Conservation (phyloP, 176 grass and related monocot genomes). For the Musa troglodytarum region DNA sequence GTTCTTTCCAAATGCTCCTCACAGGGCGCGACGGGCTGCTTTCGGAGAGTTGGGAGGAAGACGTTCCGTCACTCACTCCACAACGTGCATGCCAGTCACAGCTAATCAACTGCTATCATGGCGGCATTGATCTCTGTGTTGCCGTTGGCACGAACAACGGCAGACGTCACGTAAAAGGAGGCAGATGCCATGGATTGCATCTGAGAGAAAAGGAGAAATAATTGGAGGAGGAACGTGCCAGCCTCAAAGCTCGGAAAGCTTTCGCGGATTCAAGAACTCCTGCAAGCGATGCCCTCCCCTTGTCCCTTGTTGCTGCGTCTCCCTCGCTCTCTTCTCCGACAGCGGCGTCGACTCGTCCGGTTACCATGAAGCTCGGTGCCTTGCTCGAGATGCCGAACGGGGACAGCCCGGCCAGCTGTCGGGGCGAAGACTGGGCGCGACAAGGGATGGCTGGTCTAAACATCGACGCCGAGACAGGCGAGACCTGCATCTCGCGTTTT, state of each 20-base stretch:
- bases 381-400: slow-evolving; percentile 11
- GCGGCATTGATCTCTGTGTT: background rate
- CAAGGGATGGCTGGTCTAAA: background rate
- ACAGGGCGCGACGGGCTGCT: too few relatives aligned
- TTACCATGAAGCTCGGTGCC: slow-evolving; percentile 1
- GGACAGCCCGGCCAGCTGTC: background rate
- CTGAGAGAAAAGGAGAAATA: background rate
- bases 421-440: background rate
- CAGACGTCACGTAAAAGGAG: background rate
- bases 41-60: too few relatives aligned
- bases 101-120: too few relatives aligned
- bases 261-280: background rate
- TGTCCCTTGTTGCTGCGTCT: too few relatives aligned
- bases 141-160: background rate
- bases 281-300: background rate
- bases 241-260: background rate
- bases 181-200: too few relatives aligned
- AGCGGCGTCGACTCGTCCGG: background rate
- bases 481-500: background rate
- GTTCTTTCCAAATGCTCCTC: too few relatives aligned
- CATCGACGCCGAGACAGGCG: slow-evolving; percentile 10
- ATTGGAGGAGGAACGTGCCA: background rate
- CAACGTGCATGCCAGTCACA: too few relatives aligned
- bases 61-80: too few relatives aligned
- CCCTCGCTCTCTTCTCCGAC: background rate